Evolutionary conservation across 768 basidiomycete species (phyloP).

Genomic region (Podaxis pistillaris): DNA sequence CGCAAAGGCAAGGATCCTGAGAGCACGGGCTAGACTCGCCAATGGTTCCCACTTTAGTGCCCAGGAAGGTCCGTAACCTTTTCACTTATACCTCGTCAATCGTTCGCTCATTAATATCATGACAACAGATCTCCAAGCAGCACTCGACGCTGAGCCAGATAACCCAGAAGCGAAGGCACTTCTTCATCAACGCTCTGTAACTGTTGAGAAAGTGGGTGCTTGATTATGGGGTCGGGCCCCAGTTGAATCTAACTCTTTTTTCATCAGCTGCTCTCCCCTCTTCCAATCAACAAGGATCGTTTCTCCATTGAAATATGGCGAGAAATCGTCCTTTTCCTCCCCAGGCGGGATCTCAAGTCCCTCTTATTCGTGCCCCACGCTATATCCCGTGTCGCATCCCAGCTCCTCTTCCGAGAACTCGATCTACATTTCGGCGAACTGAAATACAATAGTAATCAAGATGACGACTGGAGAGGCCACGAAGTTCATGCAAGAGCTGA

Average conservation of each 20-base stretch:
- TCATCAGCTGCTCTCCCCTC: conserved; percentile 37
- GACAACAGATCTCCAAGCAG: conserved; percentile 61
- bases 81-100: conserved; percentile 7
- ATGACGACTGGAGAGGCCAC: conserved; percentile 16
- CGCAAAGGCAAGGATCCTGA: conserved; percentile 60
- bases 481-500: conserved; percentile 22
- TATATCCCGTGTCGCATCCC: conserved; percentile 66
- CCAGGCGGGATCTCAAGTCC: conserved; percentile 62
- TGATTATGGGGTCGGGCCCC: background rate
- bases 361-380: conserved; percentile 63
- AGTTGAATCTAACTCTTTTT: conserved; percentile 1
- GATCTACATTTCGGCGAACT: conserved; percentile 58
- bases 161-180: conserved; percentile 67
- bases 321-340: conserved; percentile 61
- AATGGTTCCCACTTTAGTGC: conserved; percentile 60
- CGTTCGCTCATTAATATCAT: conserved; percentile 7
- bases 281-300: conserved; percentile 39
- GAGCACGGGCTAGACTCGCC: conserved; percentile 64
- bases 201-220: conserved; percentile 55
- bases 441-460: conserved; percentile 19
- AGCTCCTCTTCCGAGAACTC: conserved; percentile 61
- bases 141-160: conserved; percentile 61
- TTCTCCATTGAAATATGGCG: conserved; percentile 74
- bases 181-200: conserved; percentile 52
- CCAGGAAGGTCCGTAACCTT: conserved; percentile 52